Percentiles rank a stretch among this genome's conserved stretches.
These are phyloP conservation scores for Vitis rotundifolia DNA, from an alignment of 164 flowering plant genomes.

Conservation along the genomic window DNA sequence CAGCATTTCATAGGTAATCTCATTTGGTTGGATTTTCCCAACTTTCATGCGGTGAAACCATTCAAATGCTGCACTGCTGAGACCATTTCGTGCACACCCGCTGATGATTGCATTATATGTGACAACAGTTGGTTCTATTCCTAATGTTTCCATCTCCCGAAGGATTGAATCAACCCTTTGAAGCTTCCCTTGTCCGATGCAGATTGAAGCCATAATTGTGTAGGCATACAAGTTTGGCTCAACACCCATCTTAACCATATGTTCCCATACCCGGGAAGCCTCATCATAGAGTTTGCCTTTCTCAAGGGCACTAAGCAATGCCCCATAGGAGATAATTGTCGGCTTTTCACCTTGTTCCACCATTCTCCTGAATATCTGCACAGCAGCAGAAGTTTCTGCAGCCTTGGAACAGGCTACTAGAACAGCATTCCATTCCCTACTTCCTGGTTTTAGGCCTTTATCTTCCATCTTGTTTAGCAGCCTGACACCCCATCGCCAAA, in stretches of 20 bases:
- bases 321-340: constrained; percentile 86
- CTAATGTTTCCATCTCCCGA: constrained; percentile 62
- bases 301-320: constrained; percentile 93
- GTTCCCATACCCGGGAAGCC: constrained; percentile 82
- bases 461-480: constrained; percentile 92
- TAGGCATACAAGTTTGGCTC: constrained; percentile 82
- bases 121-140: constrained; percentile 74
- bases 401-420: constrained; percentile 96
- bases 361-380: constrained; percentile 84
- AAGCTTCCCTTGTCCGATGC: constrained; percentile 62
- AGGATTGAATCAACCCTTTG: constrained; percentile 59
- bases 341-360: constrained; percentile 88
- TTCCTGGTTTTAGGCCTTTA: constrained; percentile 81
- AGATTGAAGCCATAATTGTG: constrained; percentile 85
- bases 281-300: constrained; percentile 89
- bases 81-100: constrained; percentile 58
- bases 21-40: constrained; percentile 61
- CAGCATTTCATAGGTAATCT: constrained; percentile 82
- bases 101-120: constrained; percentile 92
- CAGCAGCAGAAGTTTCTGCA: constrained; percentile 82
- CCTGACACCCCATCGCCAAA: constrained; percentile 93
- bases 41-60: constrained; percentile 89
- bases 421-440: constrained; percentile 92
- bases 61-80: constrained; percentile 72
- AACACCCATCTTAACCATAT: constrained; percentile 81